These are phyloP conservation scores for Auriscalpium vulgare DNA, from an alignment of 768 basidiomycete genomes.

Conservation along the genomic window DNA sequence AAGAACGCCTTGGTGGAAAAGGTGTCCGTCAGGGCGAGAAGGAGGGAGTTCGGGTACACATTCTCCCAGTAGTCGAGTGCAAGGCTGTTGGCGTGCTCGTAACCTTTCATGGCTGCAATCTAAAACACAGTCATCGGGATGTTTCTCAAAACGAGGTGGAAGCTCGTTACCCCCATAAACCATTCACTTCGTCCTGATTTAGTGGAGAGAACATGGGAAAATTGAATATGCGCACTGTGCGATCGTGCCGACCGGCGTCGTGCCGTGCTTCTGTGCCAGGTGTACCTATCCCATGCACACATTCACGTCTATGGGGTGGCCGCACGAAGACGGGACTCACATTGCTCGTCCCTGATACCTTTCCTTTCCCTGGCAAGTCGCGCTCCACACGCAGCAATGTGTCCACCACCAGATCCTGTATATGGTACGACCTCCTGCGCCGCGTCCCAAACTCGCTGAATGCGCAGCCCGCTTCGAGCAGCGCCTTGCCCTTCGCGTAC, in stretches of 20 bases:
- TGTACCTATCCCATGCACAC: conserved; percentile 47
- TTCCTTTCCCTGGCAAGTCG: conserved; percentile 41
- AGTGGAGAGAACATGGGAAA: neutral
- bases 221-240: conserved; percentile 48
- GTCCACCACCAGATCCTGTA: conserved; percentile 72
- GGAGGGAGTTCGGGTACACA: conserved; percentile 47
- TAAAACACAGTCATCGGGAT: conserved; percentile 20
- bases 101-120: conserved; percentile 82
- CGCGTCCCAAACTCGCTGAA: conserved; percentile 89
- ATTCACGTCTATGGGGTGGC: neutral
- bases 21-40: conserved; percentile 89
- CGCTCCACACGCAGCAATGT: conserved; percentile 59
- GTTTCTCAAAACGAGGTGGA: neutral
- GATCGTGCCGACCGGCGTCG: conserved; percentile 72
- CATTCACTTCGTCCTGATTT: conserved; percentile 51
- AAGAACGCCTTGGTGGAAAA: conserved; percentile 87
- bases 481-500: conserved; percentile 55
- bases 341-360: conserved; percentile 82
- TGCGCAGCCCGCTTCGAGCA: conserved; percentile 56
- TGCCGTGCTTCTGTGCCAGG: conserved; percentile 67
- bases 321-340: conserved; percentile 32
- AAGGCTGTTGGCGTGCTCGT: conserved; percentile 61
- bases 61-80: conserved; percentile 86
- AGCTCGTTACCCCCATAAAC: conserved; percentile 72
- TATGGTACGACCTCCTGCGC: conserved; percentile 61